Base-by-base conservation (phyloP, 257 asterid genomes). In the Ocimum tenuiflorum region DNA sequence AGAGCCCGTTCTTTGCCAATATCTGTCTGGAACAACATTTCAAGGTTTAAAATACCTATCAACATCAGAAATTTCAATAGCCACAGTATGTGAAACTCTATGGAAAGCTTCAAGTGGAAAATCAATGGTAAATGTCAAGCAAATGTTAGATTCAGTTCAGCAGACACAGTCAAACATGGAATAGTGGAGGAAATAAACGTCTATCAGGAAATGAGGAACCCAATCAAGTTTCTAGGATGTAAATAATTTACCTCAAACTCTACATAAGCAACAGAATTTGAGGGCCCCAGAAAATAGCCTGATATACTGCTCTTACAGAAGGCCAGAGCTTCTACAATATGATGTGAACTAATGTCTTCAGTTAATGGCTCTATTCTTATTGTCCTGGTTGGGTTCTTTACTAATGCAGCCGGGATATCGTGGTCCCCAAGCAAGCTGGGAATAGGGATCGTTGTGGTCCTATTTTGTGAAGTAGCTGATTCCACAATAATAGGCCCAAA, bases 351-450 rank as follows among this genome's bases (percentile, higher is more conserved):
- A 36, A 72, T 75, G 41, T 70, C 81, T 20, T 2, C 35, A 61
- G 76, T 77, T 63, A 83, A 68, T 8, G 45, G 43, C 45, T 60
- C 60, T 22, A 86, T 80, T 83, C 69, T 79, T 69, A 82, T 77
- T 11, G 90, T 86, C 76, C 86, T 72, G 39, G 83, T 76, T 42
- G 90, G 86, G 67, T 86, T 79, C 82, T 83, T 83, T 59, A 83
- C 77, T 57, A 83, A 63, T 35, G 73, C 76, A 71, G 78, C 48
- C 1, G 94, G 94, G 64, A 78, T 57, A 24, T 71, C 50, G 27
- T 65, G 86, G 74, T 74, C 73, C 13, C 79, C 82, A 23, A 79
- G 75, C 73, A 78, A 78, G 72, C 69, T 56, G 50, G 85, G 94
- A 63, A 81, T 38, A 12, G 75, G 56, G 18, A 60, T 68, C 73